These are phyloP conservation scores for Cantharellus anzutake DNA, from an alignment of 768 basidiomycete species.

Conservation along the genomic window DNA sequence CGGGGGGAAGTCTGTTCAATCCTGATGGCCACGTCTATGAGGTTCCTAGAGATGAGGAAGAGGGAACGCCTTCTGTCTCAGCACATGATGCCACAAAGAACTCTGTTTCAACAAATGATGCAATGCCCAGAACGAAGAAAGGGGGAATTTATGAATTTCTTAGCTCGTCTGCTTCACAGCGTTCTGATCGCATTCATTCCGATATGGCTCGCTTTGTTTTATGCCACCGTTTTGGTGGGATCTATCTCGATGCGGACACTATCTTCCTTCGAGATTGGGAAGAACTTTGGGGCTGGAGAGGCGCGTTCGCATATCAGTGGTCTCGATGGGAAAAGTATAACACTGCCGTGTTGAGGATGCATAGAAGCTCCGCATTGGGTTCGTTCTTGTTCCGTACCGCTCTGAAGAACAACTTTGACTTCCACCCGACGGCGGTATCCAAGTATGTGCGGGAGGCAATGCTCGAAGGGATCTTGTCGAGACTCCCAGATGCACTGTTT, in stretches of 20 bases:
- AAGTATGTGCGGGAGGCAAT: constrained; percentile 80
- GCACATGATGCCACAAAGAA: constrained; percentile 15
- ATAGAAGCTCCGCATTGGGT: constrained; percentile 81
- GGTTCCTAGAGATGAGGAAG: constrained; percentile 24
- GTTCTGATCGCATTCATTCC: constrained; percentile 83
- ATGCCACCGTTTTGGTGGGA: constrained; percentile 91
- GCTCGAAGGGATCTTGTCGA: constrained; percentile 62
- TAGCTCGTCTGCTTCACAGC: constrained; percentile 70
- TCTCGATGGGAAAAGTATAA: constrained; percentile 84
- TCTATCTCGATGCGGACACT: constrained; percentile 94
- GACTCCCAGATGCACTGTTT: constrained; percentile 88
- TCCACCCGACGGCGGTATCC: constrained; percentile 92
- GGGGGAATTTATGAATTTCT: constrained; percentile 51
- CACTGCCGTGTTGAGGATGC: constrained; percentile 87
- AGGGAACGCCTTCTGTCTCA: background rate
- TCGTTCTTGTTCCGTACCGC: constrained; percentile 90
- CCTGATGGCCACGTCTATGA: constrained; percentile 63
- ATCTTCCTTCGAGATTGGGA: constrained; percentile 96
- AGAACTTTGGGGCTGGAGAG: constrained; percentile 92
- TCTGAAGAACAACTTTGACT: constrained; percentile 82
- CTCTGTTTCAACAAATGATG: background rate
- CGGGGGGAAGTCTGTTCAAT: constrained; percentile 66
- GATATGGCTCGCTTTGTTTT: constrained; percentile 96
- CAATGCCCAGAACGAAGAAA: constrained; percentile 18
- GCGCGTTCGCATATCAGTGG: constrained; percentile 96